Base-by-base conservation (phyloP, 331 rosid genomes). In the Pyrus hybrid region DNA sequence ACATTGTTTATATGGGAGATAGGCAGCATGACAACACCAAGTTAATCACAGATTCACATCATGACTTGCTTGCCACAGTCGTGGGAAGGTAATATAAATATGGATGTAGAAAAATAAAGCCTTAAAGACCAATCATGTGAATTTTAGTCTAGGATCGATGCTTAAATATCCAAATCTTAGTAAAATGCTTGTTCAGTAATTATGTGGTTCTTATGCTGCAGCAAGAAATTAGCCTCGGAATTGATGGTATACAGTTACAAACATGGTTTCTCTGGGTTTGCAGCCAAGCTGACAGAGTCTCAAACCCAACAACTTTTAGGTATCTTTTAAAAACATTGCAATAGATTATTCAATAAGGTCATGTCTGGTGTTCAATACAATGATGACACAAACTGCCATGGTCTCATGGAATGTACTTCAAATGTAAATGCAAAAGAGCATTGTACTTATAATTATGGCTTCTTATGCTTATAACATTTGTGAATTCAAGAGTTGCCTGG, bases 191-290 rank as follows among this genome's bases (percentile, higher is more conserved):
- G 56, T n/a, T 43, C 10, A 22, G 23, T 28, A 2, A n/a, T n/a
- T 20, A 35, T 37, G 45, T 18, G 47, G 43, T 32, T 45, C n/a
- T 22, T 12, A 51, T 72, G 12, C 28, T 72, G 60, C 70, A 80
- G 87, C 45, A 84, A 66, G 53, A 67, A 78, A 17, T 57, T 47
- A 43, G 84, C 85, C 8, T 64, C 57, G 13, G 85, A 84, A 51
- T 37, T 70, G 25, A 80, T 84, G 81, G 78, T 84, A 33, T 84
- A 84, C 57, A 84, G 87, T 74, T 84, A 84, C 56, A 77, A 9
- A 74, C 87, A 84, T 77, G 85, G 87, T 33, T 84, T 84, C 70
- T 84, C 87, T 70, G 87, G 85, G 37, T 84, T 80, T 51, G 85
- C 83, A 6, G 85, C 85, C 58, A 84, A 80, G 85, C 83, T 81